Base-by-base conservation (phyloP, 164 flowering plant species). In the Magnolia kwangsiensis region DNA sequence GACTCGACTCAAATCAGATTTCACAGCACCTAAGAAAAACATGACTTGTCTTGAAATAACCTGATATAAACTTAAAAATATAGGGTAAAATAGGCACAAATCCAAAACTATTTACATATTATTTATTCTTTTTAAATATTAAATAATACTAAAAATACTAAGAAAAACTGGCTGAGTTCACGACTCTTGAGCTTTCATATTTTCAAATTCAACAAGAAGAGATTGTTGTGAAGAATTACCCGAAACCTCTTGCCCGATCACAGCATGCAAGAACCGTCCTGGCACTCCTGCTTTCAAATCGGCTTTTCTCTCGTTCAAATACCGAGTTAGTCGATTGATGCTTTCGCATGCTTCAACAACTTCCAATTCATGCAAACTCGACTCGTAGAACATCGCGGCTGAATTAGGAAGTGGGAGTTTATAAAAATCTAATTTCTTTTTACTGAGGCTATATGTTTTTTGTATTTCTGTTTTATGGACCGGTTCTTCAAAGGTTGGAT, bases 261-360 rank as follows among this genome's bases (percentile, higher is more conserved):
- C 91, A 76, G 82, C 91, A 85, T 89, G 93, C 72, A 91, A 82
- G 80, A 85, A 89, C 81, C 58, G 86, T 78, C 92, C 89, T 0
- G 92, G 93, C 29, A 88, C 86, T 65, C 96, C 91, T 73, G 88
- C 88, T 73, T 71, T 81, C 55, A 88, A 81, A 71, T 85, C 87
- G n/a, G 81, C 85, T 75, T 77, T 89, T 77, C 78, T 81, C 50
- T 83, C 85, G 70, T 77, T 87, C 76, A 90, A 69, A 78, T 79
- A 91, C 71, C 21, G 24, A 75, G 88, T 89, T 11, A 91, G 83
- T 80, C 72, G 72, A 19, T 63, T 69, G 67, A 79, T 76, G 80
- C 92, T 80, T 76, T 83, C 82, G 81, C 91, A 87, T 23, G 81
- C 76, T 82, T 85, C 90, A 63, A 82, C 71, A 80, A 91, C 76